Percentiles rank a stretch among this genome's conserved stretches.
phyloP scores from a whole-genome alignment of 2,329 filamentous ascomycete genomes.

The Paecilomyces sp. region DNA sequence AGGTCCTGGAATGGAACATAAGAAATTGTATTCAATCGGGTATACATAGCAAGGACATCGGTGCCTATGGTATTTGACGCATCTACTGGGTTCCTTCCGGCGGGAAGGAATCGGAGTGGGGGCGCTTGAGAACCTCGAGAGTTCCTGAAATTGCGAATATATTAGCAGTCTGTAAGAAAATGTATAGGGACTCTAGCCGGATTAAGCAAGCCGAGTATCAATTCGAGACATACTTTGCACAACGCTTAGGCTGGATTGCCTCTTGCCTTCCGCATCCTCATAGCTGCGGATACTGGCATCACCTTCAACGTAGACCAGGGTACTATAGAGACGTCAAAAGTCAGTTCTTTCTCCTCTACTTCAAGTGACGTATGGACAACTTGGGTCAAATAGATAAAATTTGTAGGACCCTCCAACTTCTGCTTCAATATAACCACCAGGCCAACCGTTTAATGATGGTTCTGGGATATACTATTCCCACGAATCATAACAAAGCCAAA shows the following conservation, averaged over 20 bases:
- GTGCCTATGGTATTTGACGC: background rate
- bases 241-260: slow-evolving; percentile 56
- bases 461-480: background rate
- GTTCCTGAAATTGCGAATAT: slow-evolving; percentile 13
- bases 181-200: background rate
- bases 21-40: background rate
- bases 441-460: background rate
- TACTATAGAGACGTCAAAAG: slow-evolving; percentile 42
- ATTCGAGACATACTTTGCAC: slow-evolving; percentile 61
- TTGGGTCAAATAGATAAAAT: background rate
- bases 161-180: background rate
- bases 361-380: background rate
- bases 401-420: background rate
- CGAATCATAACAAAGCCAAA: background rate
- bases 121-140: slow-evolving; percentile 29
- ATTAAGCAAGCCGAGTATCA: background rate
- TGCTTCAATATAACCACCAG: background rate
- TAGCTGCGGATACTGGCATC: slow-evolving; percentile 64
- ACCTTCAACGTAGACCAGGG: slow-evolving; percentile 75
- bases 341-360: slow-evolving; percentile 6
- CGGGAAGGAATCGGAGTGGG: slow-evolving; percentile 6
- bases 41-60: background rate
- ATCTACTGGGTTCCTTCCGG: slow-evolving; percentile 8
- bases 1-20: background rate
- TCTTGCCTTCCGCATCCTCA: slow-evolving; percentile 64